Conservation (phyloP, 1,284 basidiomycete genomes). For the Melampsora americana region DNA sequence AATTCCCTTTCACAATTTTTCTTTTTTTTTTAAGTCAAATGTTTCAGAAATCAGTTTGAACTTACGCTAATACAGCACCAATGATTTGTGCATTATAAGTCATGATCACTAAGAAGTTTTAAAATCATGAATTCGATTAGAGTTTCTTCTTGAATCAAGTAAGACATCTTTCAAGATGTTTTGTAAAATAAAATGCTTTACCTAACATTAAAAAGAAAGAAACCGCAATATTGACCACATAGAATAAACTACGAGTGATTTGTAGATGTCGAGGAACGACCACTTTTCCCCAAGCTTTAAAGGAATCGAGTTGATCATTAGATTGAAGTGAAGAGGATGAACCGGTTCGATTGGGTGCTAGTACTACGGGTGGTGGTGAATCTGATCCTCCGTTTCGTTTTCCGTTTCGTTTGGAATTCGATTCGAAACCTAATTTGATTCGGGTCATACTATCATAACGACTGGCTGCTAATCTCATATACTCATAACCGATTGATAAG, state of each 20-base stretch:
- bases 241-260: slow-evolving; percentile 32
- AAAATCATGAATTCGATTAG: neutral
- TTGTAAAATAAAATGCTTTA: too few relatives aligned
- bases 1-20: too few relatives aligned
- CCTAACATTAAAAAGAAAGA: slow-evolving; percentile 43
- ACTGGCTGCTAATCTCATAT: slow-evolving; percentile 21
- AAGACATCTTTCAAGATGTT: neutral
- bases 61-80: slow-evolving; percentile 46
- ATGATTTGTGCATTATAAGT: slow-evolving; percentile 48
- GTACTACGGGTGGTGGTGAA: too few relatives aligned
- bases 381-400: neutral
- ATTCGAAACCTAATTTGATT: slow-evolving; percentile 12
- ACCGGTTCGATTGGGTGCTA: neutral
- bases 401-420: neutral
- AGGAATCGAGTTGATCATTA: neutral
- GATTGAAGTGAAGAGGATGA: neutral
- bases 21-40: too few relatives aligned
- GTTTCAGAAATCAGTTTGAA: too few relatives aligned
- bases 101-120: slow-evolving; percentile 13
- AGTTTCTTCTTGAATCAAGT: neutral
- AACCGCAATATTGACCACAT: slow-evolving; percentile 35
- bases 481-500: slow-evolving; percentile 30
- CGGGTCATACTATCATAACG: slow-evolving; percentile 23
- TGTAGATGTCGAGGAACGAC: slow-evolving; percentile 27
- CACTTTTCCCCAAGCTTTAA: slow-evolving; percentile 14